These are phyloP conservation scores for Phytophthora nicotianae DNA, from an alignment of 352 stramenopile species.

Conservation along the genomic window DNA sequence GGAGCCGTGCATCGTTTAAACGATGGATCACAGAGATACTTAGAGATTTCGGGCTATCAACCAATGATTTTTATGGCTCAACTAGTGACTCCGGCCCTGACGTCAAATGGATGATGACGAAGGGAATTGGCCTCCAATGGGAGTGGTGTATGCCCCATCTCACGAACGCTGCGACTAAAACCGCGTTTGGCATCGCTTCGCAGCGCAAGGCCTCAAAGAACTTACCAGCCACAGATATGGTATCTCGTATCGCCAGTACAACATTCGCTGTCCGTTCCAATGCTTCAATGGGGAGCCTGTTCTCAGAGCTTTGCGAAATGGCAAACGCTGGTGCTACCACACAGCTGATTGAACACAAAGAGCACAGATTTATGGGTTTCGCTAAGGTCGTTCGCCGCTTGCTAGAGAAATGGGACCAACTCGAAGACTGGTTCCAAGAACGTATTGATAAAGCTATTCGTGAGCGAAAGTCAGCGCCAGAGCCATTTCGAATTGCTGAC, in stretches of 20 bases:
- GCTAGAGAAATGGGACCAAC: slow-evolving; percentile 14
- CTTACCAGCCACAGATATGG: background rate
- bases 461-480: slow-evolving; percentile 1
- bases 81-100: background rate
- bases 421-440: slow-evolving; percentile 22
- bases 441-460: slow-evolving; percentile 15
- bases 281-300: slow-evolving; percentile 9
- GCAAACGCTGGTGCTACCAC: too few species aligned
- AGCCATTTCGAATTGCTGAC: too few species aligned
- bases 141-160: slow-evolving; percentile 11
- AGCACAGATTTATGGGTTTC: slow-evolving; percentile 16
- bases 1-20: background rate
- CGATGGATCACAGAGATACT: slow-evolving; percentile 3
- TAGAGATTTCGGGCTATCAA: background rate
- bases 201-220: background rate
- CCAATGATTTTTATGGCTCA: background rate
- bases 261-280: slow-evolving; percentile 12
- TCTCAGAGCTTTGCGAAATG: slow-evolving; percentile 7
- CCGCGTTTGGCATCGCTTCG: slow-evolving; percentile 9
- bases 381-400: slow-evolving; percentile 8
- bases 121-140: background rate
- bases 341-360: slow-evolving; percentile 8
- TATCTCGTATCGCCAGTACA: slow-evolving; percentile 5
- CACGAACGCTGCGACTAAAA: slow-evolving; percentile 10
- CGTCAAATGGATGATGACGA: slow-evolving; percentile 10